Percentiles rank a stretch among this genome's conserved stretches.
Evolutionary conservation across 495 filamentous ascomycete genomes (phyloP).

Genomic region (Lophiostoma macrostomum): DNA sequence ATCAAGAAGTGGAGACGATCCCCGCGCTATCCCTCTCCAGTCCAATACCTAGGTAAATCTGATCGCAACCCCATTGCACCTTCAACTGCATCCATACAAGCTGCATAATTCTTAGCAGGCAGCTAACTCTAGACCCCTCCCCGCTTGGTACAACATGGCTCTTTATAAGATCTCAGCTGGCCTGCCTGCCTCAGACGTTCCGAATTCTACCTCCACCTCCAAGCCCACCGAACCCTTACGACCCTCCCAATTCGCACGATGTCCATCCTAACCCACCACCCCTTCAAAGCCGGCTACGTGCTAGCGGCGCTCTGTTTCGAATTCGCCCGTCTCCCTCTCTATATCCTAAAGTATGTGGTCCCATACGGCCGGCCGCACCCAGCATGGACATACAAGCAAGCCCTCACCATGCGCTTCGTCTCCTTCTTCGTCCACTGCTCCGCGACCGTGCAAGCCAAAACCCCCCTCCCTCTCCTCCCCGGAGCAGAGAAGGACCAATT

Average conservation of each 20-base stretch:
- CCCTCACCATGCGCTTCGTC: constrained; percentile 35
- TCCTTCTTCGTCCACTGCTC: constrained; percentile 28
- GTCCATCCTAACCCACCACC: constrained; percentile 35
- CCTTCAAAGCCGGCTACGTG: constrained; percentile 41
- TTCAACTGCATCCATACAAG: no score
- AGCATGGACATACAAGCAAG: constrained; percentile 38
- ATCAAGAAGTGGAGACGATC: no score
- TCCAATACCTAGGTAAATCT: no score
- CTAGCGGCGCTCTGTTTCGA: constrained; percentile 33
- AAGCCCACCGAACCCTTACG: neutral
- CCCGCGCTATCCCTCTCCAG: no score
- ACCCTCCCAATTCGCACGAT: neutral
- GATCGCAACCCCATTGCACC: no score
- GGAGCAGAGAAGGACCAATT: constrained; percentile 39
- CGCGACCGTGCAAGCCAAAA: constrained; percentile 27
- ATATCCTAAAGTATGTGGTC: constrained; percentile 34
- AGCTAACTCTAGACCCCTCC: no score
- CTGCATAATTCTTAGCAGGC: no score
- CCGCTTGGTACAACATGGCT: no score
- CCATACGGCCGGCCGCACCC: constrained; percentile 34
- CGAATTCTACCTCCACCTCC: neutral
- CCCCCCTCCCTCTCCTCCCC: constrained; percentile 34
- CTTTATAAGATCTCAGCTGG: no score
- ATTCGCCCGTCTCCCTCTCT: constrained; percentile 37
- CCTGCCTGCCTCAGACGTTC: neutral